These are phyloP conservation scores for Pharus latifolius DNA, from an alignment of 176 grass and related monocot genomes.

Conservation along the genomic window DNA sequence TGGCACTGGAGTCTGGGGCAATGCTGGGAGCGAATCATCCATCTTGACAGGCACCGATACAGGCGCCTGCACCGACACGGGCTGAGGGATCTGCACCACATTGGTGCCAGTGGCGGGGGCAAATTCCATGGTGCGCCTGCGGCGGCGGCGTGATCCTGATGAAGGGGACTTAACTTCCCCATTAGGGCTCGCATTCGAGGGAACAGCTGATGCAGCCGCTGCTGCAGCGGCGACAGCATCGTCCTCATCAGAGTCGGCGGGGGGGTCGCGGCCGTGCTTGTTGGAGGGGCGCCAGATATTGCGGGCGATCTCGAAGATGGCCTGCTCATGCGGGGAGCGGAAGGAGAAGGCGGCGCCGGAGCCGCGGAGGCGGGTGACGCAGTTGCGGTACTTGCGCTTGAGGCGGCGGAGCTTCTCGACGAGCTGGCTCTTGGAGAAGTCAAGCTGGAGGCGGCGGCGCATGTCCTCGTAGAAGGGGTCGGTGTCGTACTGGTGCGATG, in stretches of 20 bases:
- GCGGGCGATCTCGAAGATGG: conserved; percentile 81
- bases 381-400: conserved; percentile 97
- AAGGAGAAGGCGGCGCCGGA: conserved; percentile 56
- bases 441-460: conserved; percentile 68
- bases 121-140: conserved; percentile 8
- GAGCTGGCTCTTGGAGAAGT: conserved; percentile 98
- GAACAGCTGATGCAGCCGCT: background rate
- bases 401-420: conserved; percentile 95
- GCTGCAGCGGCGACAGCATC: background rate
- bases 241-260: conserved; percentile 31
- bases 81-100: conserved; percentile 21
- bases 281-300: conserved; percentile 76
- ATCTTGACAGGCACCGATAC: conserved; percentile 42
- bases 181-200: conserved; percentile 18
- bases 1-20: conserved; percentile 20
- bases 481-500: conserved; percentile 97
- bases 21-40: conserved; percentile 26
- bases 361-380: conserved; percentile 61
- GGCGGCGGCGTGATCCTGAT: conserved; percentile 32
- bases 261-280: conserved; percentile 44
- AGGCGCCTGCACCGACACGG: conserved; percentile 30
- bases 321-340: conserved; percentile 72
- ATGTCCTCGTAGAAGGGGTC: conserved; percentile 98
- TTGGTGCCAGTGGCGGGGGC: background rate
- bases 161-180: conserved; percentile 35